These are phyloP conservation scores for Solanum virginianum DNA, from an alignment of 257 asterid species.

Conservation along the genomic window DNA sequence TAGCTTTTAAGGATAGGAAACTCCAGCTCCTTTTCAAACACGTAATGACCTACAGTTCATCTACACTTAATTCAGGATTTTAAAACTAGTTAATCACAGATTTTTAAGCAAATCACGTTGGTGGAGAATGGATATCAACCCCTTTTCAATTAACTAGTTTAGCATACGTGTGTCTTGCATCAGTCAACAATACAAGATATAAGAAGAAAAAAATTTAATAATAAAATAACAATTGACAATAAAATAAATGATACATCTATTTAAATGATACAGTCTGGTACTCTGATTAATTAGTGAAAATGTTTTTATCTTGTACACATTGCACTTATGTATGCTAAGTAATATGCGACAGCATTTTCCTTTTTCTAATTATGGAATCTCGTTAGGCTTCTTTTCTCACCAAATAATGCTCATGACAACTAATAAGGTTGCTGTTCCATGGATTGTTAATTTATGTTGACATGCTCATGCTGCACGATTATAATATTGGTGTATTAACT, in stretches of 20 bases:
- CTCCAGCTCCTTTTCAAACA: not conserved
- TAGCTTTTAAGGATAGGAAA: not conserved
- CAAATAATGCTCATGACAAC: not conserved
- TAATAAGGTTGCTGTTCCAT: not conserved
- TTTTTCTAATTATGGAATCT: not conserved
- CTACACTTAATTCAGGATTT: no score
- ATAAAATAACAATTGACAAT: no score
- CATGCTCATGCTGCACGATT: not conserved
- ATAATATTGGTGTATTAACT: not conserved
- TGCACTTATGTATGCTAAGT: not conserved
- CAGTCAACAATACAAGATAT: no score
- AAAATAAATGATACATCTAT: no score
- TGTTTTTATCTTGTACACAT: not conserved
- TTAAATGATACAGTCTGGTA: no score
- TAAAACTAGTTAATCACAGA: no score
- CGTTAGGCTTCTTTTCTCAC: not conserved
- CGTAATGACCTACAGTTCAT: no score
- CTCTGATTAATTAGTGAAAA: not conserved
- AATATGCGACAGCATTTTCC: not conserved
- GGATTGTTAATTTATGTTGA: not conserved
- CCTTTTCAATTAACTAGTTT: no score
- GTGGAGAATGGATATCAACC: no score
- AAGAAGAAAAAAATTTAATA: no score
- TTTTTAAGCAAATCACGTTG: no score
- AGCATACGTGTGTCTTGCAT: no score